These are phyloP conservation scores for Sporobolomyces pararoseus DNA, from an alignment of 768 basidiomycete species.

Conservation along the genomic window DNA sequence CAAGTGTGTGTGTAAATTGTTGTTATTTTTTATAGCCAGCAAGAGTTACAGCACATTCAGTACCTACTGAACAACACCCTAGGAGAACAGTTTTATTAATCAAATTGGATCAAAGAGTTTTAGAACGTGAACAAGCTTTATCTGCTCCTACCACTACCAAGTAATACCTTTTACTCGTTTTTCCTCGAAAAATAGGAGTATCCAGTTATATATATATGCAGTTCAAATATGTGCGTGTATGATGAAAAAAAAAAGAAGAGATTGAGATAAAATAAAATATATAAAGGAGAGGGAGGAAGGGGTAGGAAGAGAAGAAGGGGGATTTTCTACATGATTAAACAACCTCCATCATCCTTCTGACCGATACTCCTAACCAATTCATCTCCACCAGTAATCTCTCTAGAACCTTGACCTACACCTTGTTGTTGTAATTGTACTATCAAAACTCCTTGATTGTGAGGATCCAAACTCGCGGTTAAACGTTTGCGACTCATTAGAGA, in stretches of 20 bases:
- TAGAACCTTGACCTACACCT: conserved; percentile 7
- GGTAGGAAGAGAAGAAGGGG: no score
- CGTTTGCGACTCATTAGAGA: conserved; percentile 71
- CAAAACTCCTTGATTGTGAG: conserved; percentile 75
- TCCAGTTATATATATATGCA: no score
- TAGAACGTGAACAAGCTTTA: conserved; percentile 88
- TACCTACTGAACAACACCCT: conserved; percentile 73
- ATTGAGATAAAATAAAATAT: background rate
- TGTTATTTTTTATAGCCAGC: conserved; percentile 64
- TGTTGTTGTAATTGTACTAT: conserved; percentile 64
- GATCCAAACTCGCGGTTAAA: conserved; percentile 70
- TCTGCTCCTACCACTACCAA: background rate
- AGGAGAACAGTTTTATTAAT: conserved; percentile 92
- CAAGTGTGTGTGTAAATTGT: no score
- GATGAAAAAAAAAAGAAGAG: no score
- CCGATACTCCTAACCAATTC: conserved; percentile 35
- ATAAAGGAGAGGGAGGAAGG: background rate
- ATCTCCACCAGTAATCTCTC: conserved; percentile 18
- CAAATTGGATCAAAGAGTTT: conserved; percentile 85
- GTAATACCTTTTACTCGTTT: no score
- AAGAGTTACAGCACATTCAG: conserved; percentile 90
- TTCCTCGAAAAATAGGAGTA: no score
- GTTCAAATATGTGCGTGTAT: no score
- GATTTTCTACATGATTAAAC: conserved; percentile 39
- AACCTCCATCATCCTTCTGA: conserved; percentile 14